phyloP scores from a whole-genome alignment of 2,329 filamentous ascomycete genomes.

The Colletotrichum limetticola region DNA sequence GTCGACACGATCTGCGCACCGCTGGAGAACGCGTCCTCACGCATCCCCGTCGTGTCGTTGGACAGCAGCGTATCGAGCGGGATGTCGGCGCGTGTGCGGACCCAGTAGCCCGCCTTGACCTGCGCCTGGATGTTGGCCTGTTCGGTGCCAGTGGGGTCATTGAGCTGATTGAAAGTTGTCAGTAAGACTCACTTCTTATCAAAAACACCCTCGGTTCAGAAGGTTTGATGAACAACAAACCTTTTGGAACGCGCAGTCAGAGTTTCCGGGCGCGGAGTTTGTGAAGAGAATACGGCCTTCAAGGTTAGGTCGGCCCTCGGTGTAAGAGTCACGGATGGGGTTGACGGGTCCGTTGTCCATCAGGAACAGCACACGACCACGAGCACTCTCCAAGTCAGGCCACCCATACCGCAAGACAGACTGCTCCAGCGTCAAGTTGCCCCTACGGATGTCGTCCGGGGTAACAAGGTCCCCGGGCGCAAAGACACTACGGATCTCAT shows the following conservation, averaged over 20 bases:
- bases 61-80: constrained; percentile 55
- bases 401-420: constrained; percentile 58
- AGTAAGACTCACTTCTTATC: background rate
- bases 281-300: constrained; percentile 60
- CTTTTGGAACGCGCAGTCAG: constrained; percentile 60
- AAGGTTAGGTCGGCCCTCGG: constrained; percentile 42
- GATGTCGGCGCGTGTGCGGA: constrained; percentile 59
- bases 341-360: constrained; percentile 60
- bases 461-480: constrained; percentile 52
- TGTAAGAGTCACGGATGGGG: constrained; percentile 52
- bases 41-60: constrained; percentile 51
- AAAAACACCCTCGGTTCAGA: background rate
- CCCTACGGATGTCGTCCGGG: constrained; percentile 57
- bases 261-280: constrained; percentile 55
- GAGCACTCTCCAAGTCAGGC: constrained; percentile 55
- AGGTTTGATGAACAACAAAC: constrained; percentile 16
- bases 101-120: constrained; percentile 58
- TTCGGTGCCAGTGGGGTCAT: constrained; percentile 51
- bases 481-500: constrained; percentile 58
- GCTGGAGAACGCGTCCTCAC: constrained; percentile 54
- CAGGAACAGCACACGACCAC: constrained; percentile 59
- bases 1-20: constrained; percentile 62
- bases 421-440: constrained; percentile 55
- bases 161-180: constrained; percentile 45
- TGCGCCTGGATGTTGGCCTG: constrained; percentile 53